Base-by-base conservation (phyloP, 805 yeast genomes). In the Yarrowia osloensis region DNA sequence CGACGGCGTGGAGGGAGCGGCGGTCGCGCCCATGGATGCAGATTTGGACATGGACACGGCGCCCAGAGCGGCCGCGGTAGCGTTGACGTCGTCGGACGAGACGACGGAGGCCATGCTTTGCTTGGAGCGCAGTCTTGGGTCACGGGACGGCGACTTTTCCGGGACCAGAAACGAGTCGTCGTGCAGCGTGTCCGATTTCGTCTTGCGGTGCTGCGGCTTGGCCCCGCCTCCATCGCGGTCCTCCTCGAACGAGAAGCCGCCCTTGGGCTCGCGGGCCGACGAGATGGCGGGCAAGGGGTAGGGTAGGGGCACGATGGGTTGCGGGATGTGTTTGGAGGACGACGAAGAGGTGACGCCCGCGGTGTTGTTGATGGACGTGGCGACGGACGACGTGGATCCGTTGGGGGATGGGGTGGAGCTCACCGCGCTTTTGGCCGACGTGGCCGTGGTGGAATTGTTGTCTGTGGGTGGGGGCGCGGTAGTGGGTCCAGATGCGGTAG, bases 131-230 rank as follows among this genome's bases (percentile, higher is more conserved):
- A 57, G 49, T 4, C 49, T 35, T 12, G 35, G 37, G 37, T 39
- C 49, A 1, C 63, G 37, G 1, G 63, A 37, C 28, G 40, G 63
- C 33, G 37, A 24, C 37, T 39, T 40, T 28, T 57, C 63, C 3
- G 63, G 63, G 21, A 57, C 63, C 49, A 57, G 22, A 11, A 37
- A 29, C 21, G 57, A 40, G 63, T 57, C 63, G 37, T 57, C 63
- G 21, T 57, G 19, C 39, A 57, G 49, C 8, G 63, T 57, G 37
- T 57, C 63, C 5, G 67, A 40, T 44, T 68, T 35, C 42, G 57
- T 62, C 61, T 44, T 46, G 33, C 68, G 49, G 66, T 37, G 57
- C n/a, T n/a, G n/a, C n/a, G n/a, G n/a, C n/a, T n/a, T n/a, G n/a
- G n/a, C n/a, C n/a, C n/a, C n/a, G n/a, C n/a, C n/a, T n/a, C n/a